Evolutionary conservation across 2,329 filamentous ascomycete species (phyloP).

Genomic region (Trichoderma sp.): DNA sequence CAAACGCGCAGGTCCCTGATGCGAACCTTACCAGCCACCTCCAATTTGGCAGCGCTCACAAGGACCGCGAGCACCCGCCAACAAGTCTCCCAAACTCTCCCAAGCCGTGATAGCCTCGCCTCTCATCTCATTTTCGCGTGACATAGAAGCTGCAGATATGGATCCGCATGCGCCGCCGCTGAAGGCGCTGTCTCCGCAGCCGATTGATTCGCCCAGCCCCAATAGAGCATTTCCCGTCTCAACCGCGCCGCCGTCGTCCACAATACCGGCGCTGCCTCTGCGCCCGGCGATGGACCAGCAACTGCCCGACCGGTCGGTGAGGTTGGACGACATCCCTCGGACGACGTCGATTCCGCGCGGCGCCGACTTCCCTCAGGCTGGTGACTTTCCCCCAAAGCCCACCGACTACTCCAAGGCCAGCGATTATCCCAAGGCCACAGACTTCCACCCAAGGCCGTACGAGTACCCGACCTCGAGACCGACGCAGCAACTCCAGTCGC

Average conservation of each 20-base stretch:
- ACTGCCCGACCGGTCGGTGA: constrained; percentile 34
- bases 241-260: background rate
- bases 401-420: background rate
- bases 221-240: constrained; percentile 17
- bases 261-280: constrained; percentile 30
- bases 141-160: constrained; percentile 22
- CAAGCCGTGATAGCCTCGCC: background rate
- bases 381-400: constrained; percentile 18
- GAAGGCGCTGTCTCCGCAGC: constrained; percentile 22
- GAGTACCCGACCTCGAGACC: constrained; percentile 19
- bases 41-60: constrained; percentile 12
- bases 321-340: constrained; percentile 30
- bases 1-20: background rate
- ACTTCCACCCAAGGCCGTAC: constrained; percentile 23
- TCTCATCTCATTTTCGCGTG: constrained; percentile 1
- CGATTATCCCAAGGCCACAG: background rate
- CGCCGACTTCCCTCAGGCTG: constrained; percentile 20
- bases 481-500: constrained; percentile 20
- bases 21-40: constrained; percentile 26
- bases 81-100: background rate
- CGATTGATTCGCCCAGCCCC: constrained; percentile 21
- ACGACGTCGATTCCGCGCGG: constrained; percentile 25
- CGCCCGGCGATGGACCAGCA: constrained; percentile 33
- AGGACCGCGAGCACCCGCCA: background rate
- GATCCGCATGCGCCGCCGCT: constrained; percentile 24